phyloP scores from a whole-genome alignment of 495 filamentous ascomycete genomes.

The Neurospora sp. region DNA sequence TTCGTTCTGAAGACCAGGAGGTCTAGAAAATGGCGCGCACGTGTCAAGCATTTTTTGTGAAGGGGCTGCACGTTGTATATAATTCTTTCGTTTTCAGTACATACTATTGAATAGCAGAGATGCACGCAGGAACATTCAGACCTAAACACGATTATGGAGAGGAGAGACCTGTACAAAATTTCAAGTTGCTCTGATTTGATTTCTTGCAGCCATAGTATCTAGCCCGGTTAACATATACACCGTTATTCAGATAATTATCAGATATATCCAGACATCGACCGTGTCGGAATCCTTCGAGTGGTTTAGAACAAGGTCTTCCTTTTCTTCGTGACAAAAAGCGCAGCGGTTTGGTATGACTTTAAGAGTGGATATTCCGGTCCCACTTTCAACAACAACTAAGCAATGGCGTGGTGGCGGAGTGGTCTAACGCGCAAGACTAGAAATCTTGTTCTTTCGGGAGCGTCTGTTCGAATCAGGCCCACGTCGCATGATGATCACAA shows the following conservation, averaged over 20 bases:
- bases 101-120: not conserved
- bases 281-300: no score
- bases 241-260: no score
- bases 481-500: not conserved
- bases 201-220: no score
- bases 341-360: no score
- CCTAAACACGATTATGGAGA: no score
- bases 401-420: not conserved
- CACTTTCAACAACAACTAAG: not conserved
- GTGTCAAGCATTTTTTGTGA: not conserved
- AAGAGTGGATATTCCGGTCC: fast-evolving
- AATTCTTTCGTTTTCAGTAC: not conserved
- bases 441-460: not conserved
- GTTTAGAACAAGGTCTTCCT: no score
- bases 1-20: not conserved
- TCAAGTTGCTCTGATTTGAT: no score
- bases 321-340: no score
- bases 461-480: not conserved
- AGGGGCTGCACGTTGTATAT: not conserved
- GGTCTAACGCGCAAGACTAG: not conserved
- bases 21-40: not conserved
- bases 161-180: no score
- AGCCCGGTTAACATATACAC: no score
- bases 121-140: not conserved
- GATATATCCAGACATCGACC: no score